These are phyloP conservation scores for Candida sphagnicola DNA, from an alignment of 805 yeast genomes.

Conservation along the genomic window DNA sequence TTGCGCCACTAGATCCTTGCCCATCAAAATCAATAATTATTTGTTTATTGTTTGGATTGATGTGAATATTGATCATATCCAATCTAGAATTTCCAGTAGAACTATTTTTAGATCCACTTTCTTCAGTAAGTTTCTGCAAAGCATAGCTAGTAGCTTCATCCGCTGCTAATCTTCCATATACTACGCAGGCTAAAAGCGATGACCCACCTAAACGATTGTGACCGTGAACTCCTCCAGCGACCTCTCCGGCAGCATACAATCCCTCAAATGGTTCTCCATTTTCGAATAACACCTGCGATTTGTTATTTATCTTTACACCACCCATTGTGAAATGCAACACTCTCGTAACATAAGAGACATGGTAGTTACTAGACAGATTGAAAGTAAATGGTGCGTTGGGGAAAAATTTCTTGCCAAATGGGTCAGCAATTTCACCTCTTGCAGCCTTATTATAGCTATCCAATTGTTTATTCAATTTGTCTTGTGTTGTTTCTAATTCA, in stretches of 20 bases:
- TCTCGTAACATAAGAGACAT: conserved; percentile 52
- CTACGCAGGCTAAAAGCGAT: conserved; percentile 42
- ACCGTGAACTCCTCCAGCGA: conserved; percentile 46
- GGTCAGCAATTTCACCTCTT: conserved; percentile 36
- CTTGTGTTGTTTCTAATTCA: conserved; percentile 30
- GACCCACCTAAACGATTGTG: conserved; percentile 43
- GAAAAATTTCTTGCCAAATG: conserved; percentile 45
- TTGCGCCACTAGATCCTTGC: conserved; percentile 3
- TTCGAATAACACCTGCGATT: conserved; percentile 40
- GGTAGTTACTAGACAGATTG: conserved; percentile 31
- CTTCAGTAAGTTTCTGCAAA: conserved; percentile 25
- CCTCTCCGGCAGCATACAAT: conserved; percentile 42
- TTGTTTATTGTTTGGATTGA: conserved; percentile 34
- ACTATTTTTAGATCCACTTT: conserved; percentile 5
- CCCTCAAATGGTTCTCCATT: conserved; percentile 27
- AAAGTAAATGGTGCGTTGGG: conserved; percentile 44
- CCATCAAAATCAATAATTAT: conserved; percentile 32
- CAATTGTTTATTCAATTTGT: conserved; percentile 28
- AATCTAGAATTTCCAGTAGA: conserved; percentile 32
- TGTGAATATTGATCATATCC: conserved; percentile 40
- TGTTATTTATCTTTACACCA: conserved; percentile 55
- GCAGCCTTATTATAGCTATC: conserved; percentile 40
- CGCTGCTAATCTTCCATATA: conserved; percentile 41
- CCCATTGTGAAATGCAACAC: conserved; percentile 73
- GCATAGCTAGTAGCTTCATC: conserved; percentile 35